Evolutionary conservation across 495 filamentous ascomycete genomes (phyloP).

Genomic region (Clohesyomyces aquaticus): DNA sequence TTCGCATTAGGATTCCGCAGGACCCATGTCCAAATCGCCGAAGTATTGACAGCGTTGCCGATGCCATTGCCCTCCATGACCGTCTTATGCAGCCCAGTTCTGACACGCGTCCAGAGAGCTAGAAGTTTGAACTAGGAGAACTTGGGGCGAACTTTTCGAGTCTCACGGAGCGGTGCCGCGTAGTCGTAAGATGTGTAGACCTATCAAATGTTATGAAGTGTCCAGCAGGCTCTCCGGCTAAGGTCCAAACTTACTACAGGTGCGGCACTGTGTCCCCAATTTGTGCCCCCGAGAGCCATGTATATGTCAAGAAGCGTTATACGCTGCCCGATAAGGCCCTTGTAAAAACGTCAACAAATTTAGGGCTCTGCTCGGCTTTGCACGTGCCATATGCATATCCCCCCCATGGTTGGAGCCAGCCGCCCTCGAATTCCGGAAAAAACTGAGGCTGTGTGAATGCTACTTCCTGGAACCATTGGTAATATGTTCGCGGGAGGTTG

Average conservation of each 20-base stretch:
- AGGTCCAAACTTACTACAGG: constrained; percentile 41
- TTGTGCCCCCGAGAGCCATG: constrained; percentile 63
- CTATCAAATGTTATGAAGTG: too few relatives aligned
- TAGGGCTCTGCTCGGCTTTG: constrained; percentile 52
- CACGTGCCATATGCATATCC: constrained; percentile 56
- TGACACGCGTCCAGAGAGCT: constrained; percentile 58
- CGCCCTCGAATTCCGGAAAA: constrained; percentile 59
- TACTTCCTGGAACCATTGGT: constrained; percentile 62
- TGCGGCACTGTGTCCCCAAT: constrained; percentile 51
- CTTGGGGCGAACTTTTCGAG: constrained; percentile 59
- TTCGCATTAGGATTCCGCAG: constrained; percentile 59
- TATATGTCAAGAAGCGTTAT: constrained; percentile 58
- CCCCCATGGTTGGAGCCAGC: constrained; percentile 59
- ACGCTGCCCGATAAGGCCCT: constrained; percentile 58
- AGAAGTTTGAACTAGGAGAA: constrained; percentile 64
- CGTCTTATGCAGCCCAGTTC: constrained; percentile 57
- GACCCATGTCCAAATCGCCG: constrained; percentile 53
- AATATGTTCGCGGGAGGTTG: constrained; percentile 57
- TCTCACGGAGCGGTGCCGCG: constrained; percentile 61
- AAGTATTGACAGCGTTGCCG: constrained; percentile 55
- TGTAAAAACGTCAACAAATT: constrained; percentile 61
- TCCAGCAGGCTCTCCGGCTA: too few relatives aligned
- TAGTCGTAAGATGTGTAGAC: constrained; percentile 57
- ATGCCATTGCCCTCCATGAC: constrained; percentile 64
- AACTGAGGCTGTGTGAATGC: constrained; percentile 58